Percentiles rank a stretch among this genome's conserved stretches.
These are phyloP conservation scores for Rhizophagus sp. DNA, from an alignment of 192 early-diverging fungal species.

Conservation along the genomic window DNA sequence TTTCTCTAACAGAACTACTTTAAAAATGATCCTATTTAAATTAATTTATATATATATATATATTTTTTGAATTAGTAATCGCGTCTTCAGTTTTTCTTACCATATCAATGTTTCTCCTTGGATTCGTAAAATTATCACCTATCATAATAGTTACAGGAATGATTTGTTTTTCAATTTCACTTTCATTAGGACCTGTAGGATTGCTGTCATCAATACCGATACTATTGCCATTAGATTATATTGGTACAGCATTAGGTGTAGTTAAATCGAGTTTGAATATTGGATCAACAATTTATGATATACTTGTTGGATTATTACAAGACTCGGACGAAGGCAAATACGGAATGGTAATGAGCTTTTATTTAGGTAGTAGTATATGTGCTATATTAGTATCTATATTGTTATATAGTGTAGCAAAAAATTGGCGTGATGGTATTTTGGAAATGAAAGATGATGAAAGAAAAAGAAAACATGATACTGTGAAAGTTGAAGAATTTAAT, in stretches of 20 bases:
- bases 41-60: too few species aligned
- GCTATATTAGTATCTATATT: not conserved
- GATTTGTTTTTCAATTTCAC: slow-evolving; percentile 5
- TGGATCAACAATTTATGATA: slow-evolving; percentile 2
- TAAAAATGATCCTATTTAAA: too few species aligned
- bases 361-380: not conserved
- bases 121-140: not conserved
- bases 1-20: not conserved
- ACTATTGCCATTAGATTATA: slow-evolving; percentile 13
- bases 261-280: slow-evolving; percentile 7
- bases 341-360: not conserved
- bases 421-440: not conserved
- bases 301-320: slow-evolving; percentile 6
- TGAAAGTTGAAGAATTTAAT: not conserved
- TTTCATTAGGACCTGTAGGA: not conserved
- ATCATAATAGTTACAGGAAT: not conserved
- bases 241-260: slow-evolving; percentile 4
- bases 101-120: slow-evolving; percentile 7
- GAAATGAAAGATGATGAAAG: not conserved
- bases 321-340: not conserved
- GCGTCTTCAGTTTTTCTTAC: not conserved
- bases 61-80: not conserved
- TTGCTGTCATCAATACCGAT: slow-evolving; percentile 1
- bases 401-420: not conserved
- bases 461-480: not conserved